Percentiles rank a stretch among this genome's conserved stretches.
phyloP scores from a whole-genome alignment of 768 basidiomycete genomes.

The Termitomyces titanicus region DNA sequence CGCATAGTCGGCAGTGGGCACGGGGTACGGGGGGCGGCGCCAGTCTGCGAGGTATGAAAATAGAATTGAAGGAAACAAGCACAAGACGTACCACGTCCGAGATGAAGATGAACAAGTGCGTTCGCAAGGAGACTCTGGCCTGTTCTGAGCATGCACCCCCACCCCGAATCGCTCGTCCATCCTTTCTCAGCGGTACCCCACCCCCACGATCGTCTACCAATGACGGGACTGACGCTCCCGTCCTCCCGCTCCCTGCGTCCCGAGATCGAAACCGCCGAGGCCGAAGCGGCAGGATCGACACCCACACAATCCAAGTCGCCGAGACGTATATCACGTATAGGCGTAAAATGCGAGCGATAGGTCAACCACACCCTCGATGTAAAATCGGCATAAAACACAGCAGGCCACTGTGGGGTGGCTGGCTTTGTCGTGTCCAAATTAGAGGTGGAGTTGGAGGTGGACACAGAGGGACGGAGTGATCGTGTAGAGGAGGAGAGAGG shows the following conservation, averaged over 20 bases:
- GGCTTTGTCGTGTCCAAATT: conserved; percentile 20
- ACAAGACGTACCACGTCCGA: conserved; percentile 37
- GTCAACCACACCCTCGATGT: conserved; percentile 87
- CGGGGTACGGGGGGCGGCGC: conserved; percentile 66
- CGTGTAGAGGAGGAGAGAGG: conserved; percentile 12
- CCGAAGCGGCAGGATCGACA: neutral
- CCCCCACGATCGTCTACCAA: conserved; percentile 50
- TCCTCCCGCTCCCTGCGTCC: neutral
- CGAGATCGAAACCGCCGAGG: neutral
- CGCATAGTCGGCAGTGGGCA: conserved; percentile 65
- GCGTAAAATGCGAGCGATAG: conserved; percentile 83
- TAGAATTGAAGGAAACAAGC: neutral
- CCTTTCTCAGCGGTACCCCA: conserved; percentile 62
- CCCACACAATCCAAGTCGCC: conserved; percentile 24
- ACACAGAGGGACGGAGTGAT: neutral
- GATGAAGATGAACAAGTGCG: conserved; percentile 67
- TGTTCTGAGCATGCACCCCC: conserved; percentile 91
- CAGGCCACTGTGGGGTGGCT: conserved; percentile 62
- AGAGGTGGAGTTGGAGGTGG: too few relatives aligned
- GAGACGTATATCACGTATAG: conserved; percentile 64
- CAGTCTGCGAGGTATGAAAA: conserved; percentile 49
- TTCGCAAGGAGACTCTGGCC: conserved; percentile 84
- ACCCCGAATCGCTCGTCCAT: conserved; percentile 82
- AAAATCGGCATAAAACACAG: conserved; percentile 86
- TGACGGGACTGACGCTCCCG: conserved; percentile 10